Evolutionary conservation across 2,329 filamentous ascomycete genomes (phyloP).

Genomic region (Albifimbria verrucaria): DNA sequence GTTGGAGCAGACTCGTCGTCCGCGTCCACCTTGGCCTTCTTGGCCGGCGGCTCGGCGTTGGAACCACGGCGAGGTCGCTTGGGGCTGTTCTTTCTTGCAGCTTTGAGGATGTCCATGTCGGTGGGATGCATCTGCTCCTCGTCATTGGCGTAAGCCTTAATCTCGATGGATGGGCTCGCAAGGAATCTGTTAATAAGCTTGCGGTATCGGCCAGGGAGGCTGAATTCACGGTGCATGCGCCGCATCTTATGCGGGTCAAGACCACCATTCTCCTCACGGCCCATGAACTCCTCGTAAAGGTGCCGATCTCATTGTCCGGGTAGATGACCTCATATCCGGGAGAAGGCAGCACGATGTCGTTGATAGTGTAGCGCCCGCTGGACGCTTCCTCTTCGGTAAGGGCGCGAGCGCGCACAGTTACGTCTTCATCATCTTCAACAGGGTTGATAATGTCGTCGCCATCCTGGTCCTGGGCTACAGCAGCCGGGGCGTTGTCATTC

Average conservation of each 20-base stretch:
- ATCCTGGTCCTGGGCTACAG: slow-evolving; percentile 60
- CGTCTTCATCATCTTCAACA: slow-evolving; percentile 38
- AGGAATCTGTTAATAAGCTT: slow-evolving; percentile 75
- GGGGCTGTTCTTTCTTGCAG: slow-evolving; percentile 20
- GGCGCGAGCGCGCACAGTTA: slow-evolving; percentile 59
- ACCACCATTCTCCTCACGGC: slow-evolving; percentile 67
- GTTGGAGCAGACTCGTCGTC: slow-evolving; percentile 6
- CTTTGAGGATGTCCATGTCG: slow-evolving; percentile 68
- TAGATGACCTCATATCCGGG: slow-evolving; percentile 90
- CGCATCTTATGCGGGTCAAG: slow-evolving; percentile 87
- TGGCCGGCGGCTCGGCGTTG: slow-evolving; percentile 11
- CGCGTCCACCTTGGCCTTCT: not conserved
- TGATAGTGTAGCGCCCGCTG: slow-evolving; percentile 74
- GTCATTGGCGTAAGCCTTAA: slow-evolving; percentile 66
- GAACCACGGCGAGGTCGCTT: slow-evolving; percentile 14
- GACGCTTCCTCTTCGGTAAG: slow-evolving; percentile 75
- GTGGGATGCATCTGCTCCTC: slow-evolving; percentile 86
- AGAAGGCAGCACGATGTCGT: slow-evolving; percentile 87
- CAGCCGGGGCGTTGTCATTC: slow-evolving; percentile 25
- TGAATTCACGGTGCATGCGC: slow-evolving; percentile 80
- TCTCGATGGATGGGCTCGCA: slow-evolving; percentile 61
- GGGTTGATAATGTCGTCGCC: slow-evolving; percentile 40
- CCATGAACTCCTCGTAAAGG: slow-evolving; percentile 87
- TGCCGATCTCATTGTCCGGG: slow-evolving; percentile 77
- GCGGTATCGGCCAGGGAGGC: slow-evolving; percentile 82